Conservation (phyloP, 345 rosid species). For the Populus ilicifolia region DNA sequence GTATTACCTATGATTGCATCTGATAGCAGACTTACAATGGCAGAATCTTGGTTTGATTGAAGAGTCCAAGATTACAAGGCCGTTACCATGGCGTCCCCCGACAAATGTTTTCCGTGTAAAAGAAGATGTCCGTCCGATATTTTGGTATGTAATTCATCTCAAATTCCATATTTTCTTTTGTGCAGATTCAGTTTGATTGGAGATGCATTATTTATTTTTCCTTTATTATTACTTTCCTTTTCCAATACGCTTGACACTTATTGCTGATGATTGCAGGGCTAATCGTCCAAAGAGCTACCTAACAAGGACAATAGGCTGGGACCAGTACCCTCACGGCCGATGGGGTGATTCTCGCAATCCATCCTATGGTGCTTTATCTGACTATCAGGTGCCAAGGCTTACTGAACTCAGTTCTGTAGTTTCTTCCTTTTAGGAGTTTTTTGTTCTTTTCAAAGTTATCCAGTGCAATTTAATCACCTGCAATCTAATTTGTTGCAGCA, state of each 20-base stretch:
- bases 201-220: background rate
- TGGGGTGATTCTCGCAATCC: conserved; percentile 94
- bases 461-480: background rate
- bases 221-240: background rate
- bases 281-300: conserved; percentile 98
- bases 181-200: background rate
- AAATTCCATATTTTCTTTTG: background rate
- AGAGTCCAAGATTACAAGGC: conserved; percentile 71
- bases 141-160: conserved; percentile 53
- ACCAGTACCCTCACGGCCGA: conserved; percentile 79
- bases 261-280: conserved; percentile 58
- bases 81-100: conserved; percentile 93
- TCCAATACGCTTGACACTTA: conserved; percentile 10
- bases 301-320: conserved; percentile 87
- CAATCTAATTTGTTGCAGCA: background rate
- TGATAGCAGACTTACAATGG: conserved; percentile 28
- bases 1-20: background rate
- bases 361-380: conserved; percentile 76
- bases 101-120: conserved; percentile 80
- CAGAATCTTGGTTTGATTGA: conserved; percentile 96
- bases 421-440: background rate
- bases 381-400: conserved; percentile 61
- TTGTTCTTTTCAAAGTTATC: background rate
- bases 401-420: background rate
- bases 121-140: conserved; percentile 95